Base-by-base conservation (phyloP, 805 yeast genomes). In the Saccharomyces mikatae region DNA sequence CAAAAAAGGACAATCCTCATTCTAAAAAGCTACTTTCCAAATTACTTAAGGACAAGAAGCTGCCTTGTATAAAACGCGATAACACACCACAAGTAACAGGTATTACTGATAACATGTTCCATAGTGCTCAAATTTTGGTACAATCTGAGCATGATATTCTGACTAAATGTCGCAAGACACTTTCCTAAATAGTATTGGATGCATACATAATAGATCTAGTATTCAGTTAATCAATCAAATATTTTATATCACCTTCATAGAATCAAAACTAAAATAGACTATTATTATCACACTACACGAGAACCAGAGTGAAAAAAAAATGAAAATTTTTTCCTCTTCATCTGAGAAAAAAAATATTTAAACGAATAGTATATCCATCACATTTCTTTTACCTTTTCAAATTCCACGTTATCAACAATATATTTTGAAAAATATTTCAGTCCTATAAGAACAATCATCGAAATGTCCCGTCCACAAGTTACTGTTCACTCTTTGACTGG, bases 401-500 rank as follows among this genome's bases (percentile, higher is more conserved):
- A n/a, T n/a, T n/a, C n/a, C n/a, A n/a, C n/a, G n/a, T n/a, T n/a
- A n/a, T n/a, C n/a, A n/a, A n/a, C n/a, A n/a, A n/a, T n/a, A n/a
- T n/a, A n/a, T n/a, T n/a, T n/a, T n/a, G n/a, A n/a, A n/a, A n/a
- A n/a, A n/a, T n/a, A n/a, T n/a, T n/a, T n/a, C n/a, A n/a, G n/a
- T n/a, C n/a, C n/a, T n/a, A n/a, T n/a, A n/a, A n/a, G 57, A 58
- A 58, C 58, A 58, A 49, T 49, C 47, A 79, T 79, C 79, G 78
- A 80, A 69, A 75, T 75, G 75, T 74, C 87, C 71, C 90, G 96
- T 80, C 98, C 99, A 74, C 96, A 89, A 83, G 98, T 94, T 76
- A 81, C 97, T 71, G 97, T 95, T 73, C 81, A 87, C 79, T 80
- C 96, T 75, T 77, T 83, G 73, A 74, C 83, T 76, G 98, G 98